Base-by-base conservation (phyloP, 208 protist species). In the Phytomonas sp. region DNA sequence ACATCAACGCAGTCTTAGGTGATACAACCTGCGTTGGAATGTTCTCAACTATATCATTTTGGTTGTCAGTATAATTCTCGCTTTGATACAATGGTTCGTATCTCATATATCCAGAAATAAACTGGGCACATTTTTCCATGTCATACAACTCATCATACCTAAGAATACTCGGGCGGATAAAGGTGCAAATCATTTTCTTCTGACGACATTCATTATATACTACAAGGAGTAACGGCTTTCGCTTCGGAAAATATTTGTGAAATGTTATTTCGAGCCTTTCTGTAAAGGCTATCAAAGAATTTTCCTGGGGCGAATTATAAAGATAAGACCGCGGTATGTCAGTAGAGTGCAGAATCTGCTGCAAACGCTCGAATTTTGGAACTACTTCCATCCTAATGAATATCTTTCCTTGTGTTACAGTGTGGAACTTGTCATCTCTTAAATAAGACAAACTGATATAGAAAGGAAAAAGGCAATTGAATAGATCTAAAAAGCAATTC, bases 161-260 rank as follows among this genome's bases (percentile, higher is more conserved):
- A 2, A 97, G 71, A 15, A 82, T 31, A 1, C 91, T 96, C 0
- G 95, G 95, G 13, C 89, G 83, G 46, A 98, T 82, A 74, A 88
- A 96, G 1, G 91, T 95, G 71, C 90, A 96, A 61, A 98, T 91
- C 74, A 97, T 89, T 68, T 97, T 97, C 33, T 71, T 77, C 13
- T 77, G 62, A 26, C 71, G 72, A 66, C 81, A 84, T 74, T 97
- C 92, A 71, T 97, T 97, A 30, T 75, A 64, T 13, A 37, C 31
- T 43, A 37, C 13, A 3, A 98, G 78, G 4, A 97, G 79, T 2
- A 97, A 78, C 17, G 80, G 84, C 30, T 74, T 78, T 61, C 94
- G 81, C 30, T 84, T 70, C 3, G 91, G 93, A 67, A 85, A 96
- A 62, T 91, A 92, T 56, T 86, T 83, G 70, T 82, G 72, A 67